phyloP scores from a whole-genome alignment of 164 flowering plant genomes.

The Protea cynaroides region DNA sequence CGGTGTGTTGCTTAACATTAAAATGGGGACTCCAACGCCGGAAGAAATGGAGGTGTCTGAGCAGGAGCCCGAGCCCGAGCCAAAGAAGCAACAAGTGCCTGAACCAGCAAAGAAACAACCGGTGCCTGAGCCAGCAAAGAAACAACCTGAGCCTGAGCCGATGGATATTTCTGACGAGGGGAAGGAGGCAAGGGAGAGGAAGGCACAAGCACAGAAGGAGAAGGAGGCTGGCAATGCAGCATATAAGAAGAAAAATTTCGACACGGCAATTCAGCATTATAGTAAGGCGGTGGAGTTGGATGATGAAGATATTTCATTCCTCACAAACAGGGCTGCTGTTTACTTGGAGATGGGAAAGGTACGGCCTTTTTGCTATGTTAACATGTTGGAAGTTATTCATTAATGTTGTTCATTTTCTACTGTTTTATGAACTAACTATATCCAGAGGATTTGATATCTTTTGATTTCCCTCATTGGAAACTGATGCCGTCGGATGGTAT shows the following conservation, averaged over 20 bases:
- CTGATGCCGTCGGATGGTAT: too few species aligned
- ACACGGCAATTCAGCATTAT: conserved; percentile 71
- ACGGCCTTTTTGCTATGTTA: not conserved
- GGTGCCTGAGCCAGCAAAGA: conserved; percentile 36
- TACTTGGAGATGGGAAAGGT: conserved; percentile 97
- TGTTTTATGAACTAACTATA: too few species aligned
- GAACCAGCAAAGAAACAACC: conserved; percentile 32
- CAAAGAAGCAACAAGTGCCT: conserved; percentile 25
- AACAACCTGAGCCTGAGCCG: conserved; percentile 36
- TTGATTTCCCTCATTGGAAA: too few species aligned
- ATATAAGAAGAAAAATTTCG: conserved; percentile 96
- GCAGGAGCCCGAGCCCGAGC: conserved; percentile 19
- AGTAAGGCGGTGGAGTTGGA: conserved; percentile 72
- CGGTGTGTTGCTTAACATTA: conserved; percentile 69
- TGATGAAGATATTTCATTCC: conserved; percentile 78
- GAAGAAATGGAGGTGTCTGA: conserved; percentile 42
- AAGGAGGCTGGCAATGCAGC: conserved; percentile 91
- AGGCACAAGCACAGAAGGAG: conserved; percentile 67
- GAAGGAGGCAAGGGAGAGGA: conserved; percentile 54
- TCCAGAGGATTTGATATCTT: too few species aligned
- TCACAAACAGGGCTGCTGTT: conserved; percentile 91
- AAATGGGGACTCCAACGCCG: conserved; percentile 31
- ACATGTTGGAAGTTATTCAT: too few species aligned
- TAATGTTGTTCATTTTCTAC: too few species aligned
- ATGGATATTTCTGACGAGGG: conserved; percentile 58